Evolutionary conservation across 192 early-diverging fungal species (phyloP).

Genomic region (Phlyctochytrium arcticum): DNA sequence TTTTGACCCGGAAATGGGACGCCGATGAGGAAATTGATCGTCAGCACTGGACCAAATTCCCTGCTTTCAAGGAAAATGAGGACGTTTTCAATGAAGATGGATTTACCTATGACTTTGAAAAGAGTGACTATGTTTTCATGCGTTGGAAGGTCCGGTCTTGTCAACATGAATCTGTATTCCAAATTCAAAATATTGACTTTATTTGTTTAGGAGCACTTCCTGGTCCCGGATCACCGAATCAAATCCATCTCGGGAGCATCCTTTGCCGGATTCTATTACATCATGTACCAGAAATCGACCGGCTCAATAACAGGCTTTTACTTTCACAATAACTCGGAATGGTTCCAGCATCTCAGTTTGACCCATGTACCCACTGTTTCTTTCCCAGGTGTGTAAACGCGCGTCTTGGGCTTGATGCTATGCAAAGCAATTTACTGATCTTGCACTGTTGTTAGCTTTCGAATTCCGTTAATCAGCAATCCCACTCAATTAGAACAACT

Average conservation of each 20-base stretch:
- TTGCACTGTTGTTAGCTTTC: not conserved
- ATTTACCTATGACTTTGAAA: constrained; percentile 53
- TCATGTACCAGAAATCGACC: constrained; percentile 62
- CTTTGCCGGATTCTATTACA: constrained; percentile 90
- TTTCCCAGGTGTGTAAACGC: constrained; percentile 1
- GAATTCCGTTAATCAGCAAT: constrained; percentile 9
- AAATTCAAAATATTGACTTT: not conserved
- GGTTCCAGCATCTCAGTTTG: constrained; percentile 47
- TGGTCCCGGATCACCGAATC: constrained; percentile 82
- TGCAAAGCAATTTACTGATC: not conserved
- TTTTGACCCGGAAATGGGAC: constrained; percentile 82
- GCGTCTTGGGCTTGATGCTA: not conserved
- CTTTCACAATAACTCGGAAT: constrained; percentile 50
- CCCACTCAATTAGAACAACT: no score
- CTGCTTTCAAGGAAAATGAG: constrained; percentile 41
- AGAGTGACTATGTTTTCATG: constrained; percentile 76
- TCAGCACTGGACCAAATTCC: constrained; percentile 63
- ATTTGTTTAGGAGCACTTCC: constrained; percentile 64
- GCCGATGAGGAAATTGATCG: constrained; percentile 70
- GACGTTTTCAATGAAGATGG: constrained; percentile 36
- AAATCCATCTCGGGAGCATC: constrained; percentile 74
- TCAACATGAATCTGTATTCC: not conserved
- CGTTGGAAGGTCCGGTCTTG: constrained; percentile 69
- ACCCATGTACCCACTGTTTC: constrained; percentile 26
- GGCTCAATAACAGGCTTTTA: constrained; percentile 66